These are phyloP conservation scores for Lepidium africanum DNA, from an alignment of 345 rosid genomes.

Conservation along the genomic window DNA sequence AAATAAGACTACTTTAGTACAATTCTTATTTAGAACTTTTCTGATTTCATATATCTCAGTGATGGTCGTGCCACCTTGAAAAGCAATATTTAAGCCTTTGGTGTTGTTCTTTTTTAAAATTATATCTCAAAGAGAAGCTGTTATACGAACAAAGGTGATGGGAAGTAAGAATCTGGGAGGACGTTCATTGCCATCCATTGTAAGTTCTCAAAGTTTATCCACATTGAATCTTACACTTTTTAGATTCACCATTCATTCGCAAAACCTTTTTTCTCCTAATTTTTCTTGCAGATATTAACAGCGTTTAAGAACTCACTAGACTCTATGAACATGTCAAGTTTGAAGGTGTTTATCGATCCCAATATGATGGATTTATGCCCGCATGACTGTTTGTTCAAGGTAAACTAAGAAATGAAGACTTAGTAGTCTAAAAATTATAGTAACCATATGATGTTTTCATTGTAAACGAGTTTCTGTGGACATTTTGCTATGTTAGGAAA, in stretches of 20 bases:
- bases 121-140: slow-evolving; percentile 83
- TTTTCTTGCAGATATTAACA: slow-evolving; percentile 58
- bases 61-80: slow-evolving; percentile 81
- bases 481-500: no score
- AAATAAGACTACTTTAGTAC: not conserved
- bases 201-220: slow-evolving; percentile 36
- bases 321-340: slow-evolving; percentile 57
- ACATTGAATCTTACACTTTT: not conserved
- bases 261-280: not conserved
- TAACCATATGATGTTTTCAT: not conserved
- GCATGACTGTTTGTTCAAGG: slow-evolving; percentile 90
- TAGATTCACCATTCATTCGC: not conserved
- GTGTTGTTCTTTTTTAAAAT: slow-evolving; percentile 87
- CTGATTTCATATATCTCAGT: slow-evolving; percentile 55
- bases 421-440: not conserved
- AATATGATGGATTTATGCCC: slow-evolving; percentile 86
- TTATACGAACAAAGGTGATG: slow-evolving; percentile 55
- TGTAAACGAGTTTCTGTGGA: no score
- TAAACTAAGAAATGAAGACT: slow-evolving; percentile 10
- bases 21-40: not conserved
- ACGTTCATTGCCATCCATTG: slow-evolving; percentile 73
- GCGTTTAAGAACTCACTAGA: slow-evolving; percentile 66
- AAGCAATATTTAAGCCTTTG: slow-evolving; percentile 94
- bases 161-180: slow-evolving; percentile 61
- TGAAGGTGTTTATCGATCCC: slow-evolving; percentile 66